Percentiles rank a stretch among this genome's conserved stretches.
Evolutionary conservation across 169 alveolate genomes (phyloP).

Genomic region (Plasmodium sp.): DNA sequence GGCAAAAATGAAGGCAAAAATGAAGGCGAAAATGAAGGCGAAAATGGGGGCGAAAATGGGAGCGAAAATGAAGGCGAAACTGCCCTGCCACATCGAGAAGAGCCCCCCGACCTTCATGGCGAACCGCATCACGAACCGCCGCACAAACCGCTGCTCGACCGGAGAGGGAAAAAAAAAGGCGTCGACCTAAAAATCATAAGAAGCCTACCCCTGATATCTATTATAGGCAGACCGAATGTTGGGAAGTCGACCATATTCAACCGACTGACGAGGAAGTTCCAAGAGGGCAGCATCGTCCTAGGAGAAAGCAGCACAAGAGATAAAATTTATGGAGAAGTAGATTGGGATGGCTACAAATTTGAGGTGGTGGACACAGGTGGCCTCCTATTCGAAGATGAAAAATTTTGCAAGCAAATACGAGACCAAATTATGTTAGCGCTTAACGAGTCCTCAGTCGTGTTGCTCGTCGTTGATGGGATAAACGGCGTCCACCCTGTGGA

Average conservation of each 20-base stretch:
- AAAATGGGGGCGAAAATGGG: background rate
- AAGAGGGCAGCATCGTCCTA: slow-evolving; percentile 84
- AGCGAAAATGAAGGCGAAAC: background rate
- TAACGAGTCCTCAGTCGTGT: slow-evolving; percentile 79
- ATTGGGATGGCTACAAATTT: slow-evolving; percentile 84
- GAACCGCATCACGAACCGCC: background rate
- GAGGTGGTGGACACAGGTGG: slow-evolving; percentile 86
- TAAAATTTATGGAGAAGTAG: slow-evolving; percentile 81
- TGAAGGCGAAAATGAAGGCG: no score
- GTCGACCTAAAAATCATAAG: slow-evolving; percentile 33
- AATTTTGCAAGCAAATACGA: slow-evolving; percentile 76
- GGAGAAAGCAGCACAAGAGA: slow-evolving; percentile 85
- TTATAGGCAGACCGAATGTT: slow-evolving; percentile 86
- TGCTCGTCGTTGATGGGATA: slow-evolving; percentile 84
- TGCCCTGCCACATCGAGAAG: background rate
- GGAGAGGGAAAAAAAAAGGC: slow-evolving; percentile 20
- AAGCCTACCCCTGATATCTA: slow-evolving; percentile 76
- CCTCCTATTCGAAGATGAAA: slow-evolving; percentile 76
- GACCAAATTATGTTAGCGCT: slow-evolving; percentile 66
- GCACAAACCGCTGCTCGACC: background rate
- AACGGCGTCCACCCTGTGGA: slow-evolving; percentile 86
- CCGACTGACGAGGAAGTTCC: slow-evolving; percentile 84
- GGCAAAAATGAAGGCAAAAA: background rate
- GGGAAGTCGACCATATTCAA: slow-evolving; percentile 86
- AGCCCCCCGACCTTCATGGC: background rate